These are phyloP conservation scores for Saccharomyces cerevisiae DNA, from an alignment of 805 yeast genomes.

Conservation along the genomic window DNA sequence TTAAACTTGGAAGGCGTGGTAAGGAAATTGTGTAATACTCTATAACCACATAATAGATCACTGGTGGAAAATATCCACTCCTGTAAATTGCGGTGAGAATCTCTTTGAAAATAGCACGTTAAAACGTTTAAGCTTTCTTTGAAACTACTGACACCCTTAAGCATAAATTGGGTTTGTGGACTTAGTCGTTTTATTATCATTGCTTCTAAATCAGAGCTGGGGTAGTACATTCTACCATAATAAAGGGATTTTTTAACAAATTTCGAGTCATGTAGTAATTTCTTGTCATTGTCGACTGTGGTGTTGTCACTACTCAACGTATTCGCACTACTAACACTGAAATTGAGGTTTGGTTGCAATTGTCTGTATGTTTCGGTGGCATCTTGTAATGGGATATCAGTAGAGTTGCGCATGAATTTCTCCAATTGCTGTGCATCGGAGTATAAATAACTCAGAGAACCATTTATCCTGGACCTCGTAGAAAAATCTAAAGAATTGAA, in stretches of 20 bases:
- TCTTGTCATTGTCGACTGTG: neutral
- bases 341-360: conserved; percentile 39
- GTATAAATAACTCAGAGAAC: conserved; percentile 76
- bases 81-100: conserved; percentile 51
- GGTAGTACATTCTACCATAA: conserved; percentile 84
- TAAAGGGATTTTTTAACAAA: conserved; percentile 37
- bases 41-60: conserved; percentile 73
- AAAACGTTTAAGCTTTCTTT: conserved; percentile 43
- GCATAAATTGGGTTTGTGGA: conserved; percentile 50
- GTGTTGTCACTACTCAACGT: too few relatives aligned
- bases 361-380: conserved; percentile 62
- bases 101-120: conserved; percentile 65
- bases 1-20: conserved; percentile 33
- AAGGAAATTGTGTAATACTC: conserved; percentile 62
- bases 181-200: conserved; percentile 64
- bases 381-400: conserved; percentile 49
- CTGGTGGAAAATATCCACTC: conserved; percentile 78
- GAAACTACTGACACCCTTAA: conserved; percentile 70
- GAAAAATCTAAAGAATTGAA: conserved; percentile 68
- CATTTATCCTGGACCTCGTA: conserved; percentile 55
- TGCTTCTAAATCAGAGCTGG: conserved; percentile 80
- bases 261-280: conserved; percentile 10
- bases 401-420: conserved; percentile 41
- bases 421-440: conserved; percentile 48
- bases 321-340: neutral